A percentile compares a stretch with the other conserved stretches of the same genome.
Evolutionary conservation across 306 rosid genomes (phyloP).

Genomic region (Sindora glabra): DNA sequence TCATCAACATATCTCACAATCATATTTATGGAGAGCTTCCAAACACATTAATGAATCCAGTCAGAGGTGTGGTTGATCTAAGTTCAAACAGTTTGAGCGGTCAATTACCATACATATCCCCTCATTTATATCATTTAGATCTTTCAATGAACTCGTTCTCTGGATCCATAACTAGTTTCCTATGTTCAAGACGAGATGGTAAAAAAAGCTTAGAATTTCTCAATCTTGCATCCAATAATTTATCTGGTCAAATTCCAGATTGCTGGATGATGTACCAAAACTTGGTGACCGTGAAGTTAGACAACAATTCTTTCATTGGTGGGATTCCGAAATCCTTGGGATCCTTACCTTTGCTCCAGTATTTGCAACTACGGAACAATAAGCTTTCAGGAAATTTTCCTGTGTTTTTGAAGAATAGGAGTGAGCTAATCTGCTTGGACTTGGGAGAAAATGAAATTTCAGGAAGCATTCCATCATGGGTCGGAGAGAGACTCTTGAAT

Average conservation of each 20-base stretch:
- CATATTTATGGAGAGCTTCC: background rate
- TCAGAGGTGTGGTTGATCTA: background rate
- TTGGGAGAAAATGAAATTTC: background rate
- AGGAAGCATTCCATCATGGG: background rate
- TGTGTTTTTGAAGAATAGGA: background rate
- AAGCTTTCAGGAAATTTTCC: background rate
- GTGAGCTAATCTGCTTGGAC: background rate
- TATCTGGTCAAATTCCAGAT: background rate
- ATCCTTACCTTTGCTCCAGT: background rate
- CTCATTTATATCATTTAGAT: background rate
- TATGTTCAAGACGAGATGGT: background rate
- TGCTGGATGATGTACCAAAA: background rate
- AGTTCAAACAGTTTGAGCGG: background rate
- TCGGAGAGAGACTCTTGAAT: slow-evolving; percentile 1
- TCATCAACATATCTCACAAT: background rate
- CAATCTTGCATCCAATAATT: background rate
- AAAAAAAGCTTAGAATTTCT: background rate
- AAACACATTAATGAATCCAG: background rate
- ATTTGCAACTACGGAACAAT: background rate
- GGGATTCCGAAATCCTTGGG: background rate
- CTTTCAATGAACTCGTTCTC: background rate
- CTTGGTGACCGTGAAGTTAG: background rate
- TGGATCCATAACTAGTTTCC: background rate
- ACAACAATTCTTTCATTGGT: background rate
- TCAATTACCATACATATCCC: background rate